A percentile compares a stretch with the other conserved stretches of the same genome.
These are phyloP conservation scores for Boletus edulis DNA, from an alignment of 768 basidiomycete species.

Conservation along the genomic window DNA sequence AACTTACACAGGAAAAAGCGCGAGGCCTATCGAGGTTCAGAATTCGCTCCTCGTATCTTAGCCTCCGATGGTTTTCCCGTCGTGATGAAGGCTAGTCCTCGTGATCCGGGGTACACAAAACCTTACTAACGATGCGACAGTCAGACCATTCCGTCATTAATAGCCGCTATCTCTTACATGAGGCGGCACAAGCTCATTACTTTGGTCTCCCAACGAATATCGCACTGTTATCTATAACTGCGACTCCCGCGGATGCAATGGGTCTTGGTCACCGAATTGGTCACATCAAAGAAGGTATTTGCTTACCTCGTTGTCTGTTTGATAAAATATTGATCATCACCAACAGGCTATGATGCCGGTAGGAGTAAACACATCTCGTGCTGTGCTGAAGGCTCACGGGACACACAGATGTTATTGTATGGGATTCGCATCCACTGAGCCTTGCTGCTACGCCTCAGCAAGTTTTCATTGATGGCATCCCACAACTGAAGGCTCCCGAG, in stretches of 20 bases:
- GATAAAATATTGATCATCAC: not conserved
- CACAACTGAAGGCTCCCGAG: slow-evolving; percentile 56
- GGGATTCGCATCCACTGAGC: slow-evolving; percentile 73
- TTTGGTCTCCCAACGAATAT: slow-evolving; percentile 58
- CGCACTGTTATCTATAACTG: slow-evolving; percentile 65
- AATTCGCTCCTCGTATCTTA: slow-evolving; percentile 77
- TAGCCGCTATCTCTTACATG: slow-evolving; percentile 65
- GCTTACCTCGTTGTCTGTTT: not conserved
- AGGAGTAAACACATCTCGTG: not conserved
- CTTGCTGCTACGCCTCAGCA: slow-evolving; percentile 72
- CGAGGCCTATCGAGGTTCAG: slow-evolving; percentile 78
- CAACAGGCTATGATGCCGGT: slow-evolving; percentile 46
- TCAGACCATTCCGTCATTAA: slow-evolving; percentile 60
- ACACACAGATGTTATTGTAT: slow-evolving; percentile 59
- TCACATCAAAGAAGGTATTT: slow-evolving; percentile 46
- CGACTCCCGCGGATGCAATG: slow-evolving; percentile 58
- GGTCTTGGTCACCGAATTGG: slow-evolving; percentile 81
- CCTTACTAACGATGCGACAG: slow-evolving; percentile 26
- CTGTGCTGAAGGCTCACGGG: not conserved
- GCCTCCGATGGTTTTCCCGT: slow-evolving; percentile 65
- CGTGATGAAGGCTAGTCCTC: slow-evolving; percentile 64
- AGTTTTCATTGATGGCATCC: slow-evolving; percentile 84
- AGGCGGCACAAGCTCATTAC: slow-evolving; percentile 70
- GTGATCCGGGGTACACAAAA: not conserved
- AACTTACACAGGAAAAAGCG: slow-evolving; percentile 57